phyloP scores from a whole-genome alignment of 305 asterid genomes.

The Fraxinus latifolia region DNA sequence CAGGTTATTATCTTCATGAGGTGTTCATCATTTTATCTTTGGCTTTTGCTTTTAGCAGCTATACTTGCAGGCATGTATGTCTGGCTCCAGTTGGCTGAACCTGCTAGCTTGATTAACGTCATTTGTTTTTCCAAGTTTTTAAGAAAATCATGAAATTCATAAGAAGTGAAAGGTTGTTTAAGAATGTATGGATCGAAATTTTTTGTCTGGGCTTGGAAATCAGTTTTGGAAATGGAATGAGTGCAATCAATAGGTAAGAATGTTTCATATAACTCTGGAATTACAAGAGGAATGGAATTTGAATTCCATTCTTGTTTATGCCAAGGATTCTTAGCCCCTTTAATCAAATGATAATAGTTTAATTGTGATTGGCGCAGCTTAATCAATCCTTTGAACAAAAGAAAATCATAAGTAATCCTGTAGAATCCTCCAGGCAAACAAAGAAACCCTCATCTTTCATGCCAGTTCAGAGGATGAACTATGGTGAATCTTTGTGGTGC shows the following conservation, averaged over 20 bases:
- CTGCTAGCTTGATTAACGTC: neutral
- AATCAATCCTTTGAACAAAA: neutral
- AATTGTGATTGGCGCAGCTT: neutral
- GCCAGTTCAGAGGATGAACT: neutral
- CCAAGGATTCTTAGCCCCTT: neutral
- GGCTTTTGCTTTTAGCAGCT: slow-evolving; percentile 22
- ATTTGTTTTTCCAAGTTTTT: neutral
- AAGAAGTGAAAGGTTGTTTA: neutral
- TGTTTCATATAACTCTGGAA: neutral
- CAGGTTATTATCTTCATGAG: slow-evolving; percentile 52
- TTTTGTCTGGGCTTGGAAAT: neutral
- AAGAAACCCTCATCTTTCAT: neutral
- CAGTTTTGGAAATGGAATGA: slow-evolving; percentile 1
- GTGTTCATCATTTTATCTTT: slow-evolving; percentile 1
- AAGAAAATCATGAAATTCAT: neutral
- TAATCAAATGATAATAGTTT: neutral
- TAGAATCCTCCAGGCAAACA: neutral
- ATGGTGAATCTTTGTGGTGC: neutral
- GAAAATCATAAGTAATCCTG: neutral
- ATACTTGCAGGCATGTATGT: slow-evolving; percentile 2
- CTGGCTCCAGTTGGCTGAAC: slow-evolving; percentile 17
- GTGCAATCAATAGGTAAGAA: neutral
- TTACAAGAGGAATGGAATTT: neutral
- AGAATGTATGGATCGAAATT: neutral
- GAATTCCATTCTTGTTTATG: neutral